Evolutionary conservation across 108 stramenopile species (phyloP), one percentile per base, ranked within the genome.

Genomic region (Seminavis robusta): DNA sequence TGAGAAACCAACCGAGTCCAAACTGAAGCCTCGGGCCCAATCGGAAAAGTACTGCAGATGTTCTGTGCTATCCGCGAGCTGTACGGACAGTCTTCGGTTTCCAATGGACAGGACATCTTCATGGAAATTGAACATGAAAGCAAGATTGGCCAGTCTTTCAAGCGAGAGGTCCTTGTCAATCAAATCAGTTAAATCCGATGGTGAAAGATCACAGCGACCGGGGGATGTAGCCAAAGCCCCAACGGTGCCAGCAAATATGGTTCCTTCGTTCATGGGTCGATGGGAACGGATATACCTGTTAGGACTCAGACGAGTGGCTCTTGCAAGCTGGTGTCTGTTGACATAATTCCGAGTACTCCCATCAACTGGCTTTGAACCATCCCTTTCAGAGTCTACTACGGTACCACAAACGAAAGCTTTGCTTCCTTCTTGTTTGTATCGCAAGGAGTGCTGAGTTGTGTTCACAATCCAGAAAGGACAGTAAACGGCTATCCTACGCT

Each of bases 41-140:
- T 84, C 86, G 4, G 88, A 87, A 5, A 65, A 62, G 52, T 88
- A 90, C 8, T 47, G 36, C 40, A 26, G 63, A 1, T 41, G 11
- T 4, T 63, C 56, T 34, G 71, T 48, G 40, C 70, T 63, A 56
- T 88, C 82, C 19, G 44, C 58, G 11, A 97, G 65, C 71, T 94
- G 90, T 7, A 94, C 65, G 55, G 79, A 76, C 21, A 96, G 48
- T 46, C 77, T 84, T 45, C 85, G 77, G 45, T 81, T 63, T 4
- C 91, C 85, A 1, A 82, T 60, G 10, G 90, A 64, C 11, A 86
- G 54, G 15, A 63, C 58, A 7, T 73, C 69, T 24, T 95, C 94
- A 56, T 78, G 64, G 63, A 93, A 98, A 54, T 95, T 98, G 67
- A 98, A 98, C 95, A 98, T 96, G 53, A 90, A 95, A 20, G 97